Evolutionary conservation across 176 grass and related monocot genomes (phyloP).

Genomic region (Eleusine coracana): DNA sequence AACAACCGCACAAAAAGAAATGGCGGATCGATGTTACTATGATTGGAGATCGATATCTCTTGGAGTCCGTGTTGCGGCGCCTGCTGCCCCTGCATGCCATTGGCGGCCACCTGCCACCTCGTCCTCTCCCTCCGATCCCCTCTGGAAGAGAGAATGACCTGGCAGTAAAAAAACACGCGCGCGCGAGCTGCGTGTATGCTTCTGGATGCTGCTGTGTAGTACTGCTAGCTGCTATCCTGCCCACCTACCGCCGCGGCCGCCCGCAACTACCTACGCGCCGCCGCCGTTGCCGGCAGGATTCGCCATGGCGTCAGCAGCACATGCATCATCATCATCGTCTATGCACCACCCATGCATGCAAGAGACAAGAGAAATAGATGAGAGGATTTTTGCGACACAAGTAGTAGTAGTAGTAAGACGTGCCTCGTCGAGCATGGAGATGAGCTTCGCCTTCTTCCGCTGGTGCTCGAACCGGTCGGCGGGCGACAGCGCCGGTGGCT

Average conservation of each 20-base stretch:
- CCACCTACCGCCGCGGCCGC: slow-evolving; percentile 39
- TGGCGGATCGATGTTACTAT: slow-evolving; percentile 54
- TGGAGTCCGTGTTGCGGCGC: slow-evolving; percentile 45
- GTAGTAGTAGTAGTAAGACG: slow-evolving; percentile 30
- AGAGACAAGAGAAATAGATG: background rate
- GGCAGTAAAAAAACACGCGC: slow-evolving; percentile 36
- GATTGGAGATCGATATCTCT: slow-evolving; percentile 74
- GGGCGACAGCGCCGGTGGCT: slow-evolving; percentile 73
- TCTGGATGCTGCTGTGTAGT: slow-evolving; percentile 10
- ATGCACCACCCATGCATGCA: slow-evolving; percentile 34
- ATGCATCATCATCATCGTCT: background rate
- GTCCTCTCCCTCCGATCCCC: background rate
- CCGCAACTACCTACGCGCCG: slow-evolving; percentile 32
- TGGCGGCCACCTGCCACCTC: slow-evolving; percentile 48
- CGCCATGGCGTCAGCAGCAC: slow-evolving; percentile 14
- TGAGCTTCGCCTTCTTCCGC: slow-evolving; percentile 94
- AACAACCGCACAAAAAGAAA: slow-evolving; percentile 69
- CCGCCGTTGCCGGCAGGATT: background rate
- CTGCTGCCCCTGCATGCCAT: slow-evolving; percentile 39
- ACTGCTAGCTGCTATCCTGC: background rate
- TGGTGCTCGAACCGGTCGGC: slow-evolving; percentile 95
- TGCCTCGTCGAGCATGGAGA: slow-evolving; percentile 99
- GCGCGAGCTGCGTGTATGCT: background rate
- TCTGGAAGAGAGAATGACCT: background rate
- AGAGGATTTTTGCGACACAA: background rate